Base-by-base conservation (phyloP, 306 rosid species). In the Nissolia schottii region DNA sequence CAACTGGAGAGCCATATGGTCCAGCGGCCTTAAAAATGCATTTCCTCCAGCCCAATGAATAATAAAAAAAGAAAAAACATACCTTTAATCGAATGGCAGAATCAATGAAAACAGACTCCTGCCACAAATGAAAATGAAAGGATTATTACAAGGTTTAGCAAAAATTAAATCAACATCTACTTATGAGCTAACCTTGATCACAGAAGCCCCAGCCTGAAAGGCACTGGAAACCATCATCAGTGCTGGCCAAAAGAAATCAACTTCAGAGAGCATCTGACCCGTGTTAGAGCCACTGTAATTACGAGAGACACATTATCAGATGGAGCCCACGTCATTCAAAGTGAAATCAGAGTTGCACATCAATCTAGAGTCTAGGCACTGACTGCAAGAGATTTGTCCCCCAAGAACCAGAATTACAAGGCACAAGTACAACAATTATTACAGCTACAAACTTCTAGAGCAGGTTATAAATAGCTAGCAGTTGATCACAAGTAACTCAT, bases 131-230 rank as follows among this genome's bases (percentile, higher is more conserved):
- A 57, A 76, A 80, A 43, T 15, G 41, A 65, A 70, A 51, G 31
- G 22, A 55, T 70, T 60, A 76, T 82, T 68, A 13, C 60, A 67
- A 75, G 51, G n/a, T 49, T 70, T 67, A 25, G 67, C 82, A 7
- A 64, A 53, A 73, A n/a, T n/a, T n/a, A n/a, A 55, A 56, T 40
- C 41, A 54, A 63, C 60, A 75, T 38, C 45, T 71, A 18, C 65
- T 67, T 28, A 48, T 51, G 43, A 37, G 50, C 51, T 57, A 49
- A 93, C 98, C 96, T 93, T 93, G 87, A 88, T 84, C 32, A 93
- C 82, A 24, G 96, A 93, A 79, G 97, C 96, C 86, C 77, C 95
- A 15, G 98, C 98, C 84, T 93, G 98, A 81, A 87, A 88, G 74
- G 93, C 89, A 77, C 85, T 76, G 31, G 98, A 93, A 77, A 85